phyloP scores from a whole-genome alignment of 495 filamentous ascomycete genomes.

The Penicillium nucicola region DNA sequence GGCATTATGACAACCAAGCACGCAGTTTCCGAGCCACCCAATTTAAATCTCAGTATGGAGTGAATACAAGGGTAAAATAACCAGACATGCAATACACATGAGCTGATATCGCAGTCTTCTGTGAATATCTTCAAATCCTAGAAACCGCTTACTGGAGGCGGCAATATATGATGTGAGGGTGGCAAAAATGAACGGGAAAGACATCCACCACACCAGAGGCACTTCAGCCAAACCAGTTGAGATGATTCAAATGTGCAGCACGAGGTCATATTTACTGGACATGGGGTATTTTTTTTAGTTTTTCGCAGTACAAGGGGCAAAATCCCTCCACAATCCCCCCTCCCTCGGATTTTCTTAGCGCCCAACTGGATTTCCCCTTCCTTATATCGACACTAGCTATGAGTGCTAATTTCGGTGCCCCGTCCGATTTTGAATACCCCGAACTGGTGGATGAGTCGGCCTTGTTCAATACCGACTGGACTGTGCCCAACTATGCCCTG shows the following conservation, averaged over 20 bases:
- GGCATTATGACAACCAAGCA: too few relatives aligned
- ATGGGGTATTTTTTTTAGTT: too few relatives aligned
- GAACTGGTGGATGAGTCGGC: conserved; percentile 18
- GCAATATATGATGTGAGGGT: conserved; percentile 3
- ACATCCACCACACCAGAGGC: conserved; percentile 38
- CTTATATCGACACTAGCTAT: conserved; percentile 16
- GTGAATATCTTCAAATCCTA: too few relatives aligned
- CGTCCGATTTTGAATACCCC: conserved; percentile 15
- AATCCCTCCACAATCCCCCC: too few relatives aligned
- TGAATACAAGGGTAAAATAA: too few relatives aligned
- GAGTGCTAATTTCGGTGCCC: conserved; percentile 24
- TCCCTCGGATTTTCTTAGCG: conserved; percentile 2
- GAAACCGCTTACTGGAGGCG: too few relatives aligned
- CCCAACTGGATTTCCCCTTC: not conserved
- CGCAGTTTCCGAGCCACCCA: too few relatives aligned
- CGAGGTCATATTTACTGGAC: too few relatives aligned
- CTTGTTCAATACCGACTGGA: conserved; percentile 14
- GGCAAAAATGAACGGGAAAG: conserved; percentile 28
- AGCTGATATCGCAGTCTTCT: too few relatives aligned
- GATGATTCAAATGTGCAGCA: not conserved
- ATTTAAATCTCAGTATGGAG: too few relatives aligned
- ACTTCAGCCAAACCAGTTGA: conserved; percentile 10
- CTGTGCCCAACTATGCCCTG: conserved; percentile 16
- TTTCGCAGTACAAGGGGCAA: too few relatives aligned
- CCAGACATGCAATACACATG: too few relatives aligned